Evolutionary conservation across 805 yeast species (phyloP).

Genomic region (Myxozyma mucilagina): DNA sequence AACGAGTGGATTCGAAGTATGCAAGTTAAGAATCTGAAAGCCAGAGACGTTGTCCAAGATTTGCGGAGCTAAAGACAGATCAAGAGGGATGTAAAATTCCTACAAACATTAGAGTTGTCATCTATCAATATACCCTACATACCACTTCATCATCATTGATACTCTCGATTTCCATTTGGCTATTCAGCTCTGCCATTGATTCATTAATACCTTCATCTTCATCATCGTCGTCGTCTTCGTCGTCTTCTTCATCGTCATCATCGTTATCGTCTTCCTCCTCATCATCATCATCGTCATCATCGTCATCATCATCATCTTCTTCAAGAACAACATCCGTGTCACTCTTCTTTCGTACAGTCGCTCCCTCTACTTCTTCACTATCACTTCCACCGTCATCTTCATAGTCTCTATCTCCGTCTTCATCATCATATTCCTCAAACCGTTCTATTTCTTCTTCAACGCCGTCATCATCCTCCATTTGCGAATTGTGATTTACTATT

Average conservation of each 20-base stretch:
- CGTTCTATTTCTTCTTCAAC: too few relatives aligned
- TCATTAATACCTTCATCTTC: background rate
- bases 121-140: background rate
- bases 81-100: slow-evolving; percentile 22
- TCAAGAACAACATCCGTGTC: background rate
- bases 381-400: slow-evolving; percentile 12
- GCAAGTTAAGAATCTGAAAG: slow-evolving; percentile 16
- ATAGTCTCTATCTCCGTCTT: slow-evolving; percentile 5
- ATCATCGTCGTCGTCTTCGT: background rate
- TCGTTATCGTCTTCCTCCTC: slow-evolving; percentile 6
- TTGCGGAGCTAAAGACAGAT: slow-evolving; percentile 22
- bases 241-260: slow-evolving; percentile 11
- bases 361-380: too few relatives aligned
- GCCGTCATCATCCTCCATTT: too few relatives aligned
- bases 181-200: background rate
- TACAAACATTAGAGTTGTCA: background rate
- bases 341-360: too few relatives aligned
- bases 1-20: slow-evolving; percentile 19
- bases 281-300: slow-evolving; percentile 5
- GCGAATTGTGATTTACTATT: too few relatives aligned
- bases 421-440: background rate
- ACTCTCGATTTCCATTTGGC: background rate
- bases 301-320: slow-evolving; percentile 5
- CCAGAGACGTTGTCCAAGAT: slow-evolving; percentile 8
- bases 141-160: slow-evolving; percentile 14